These are phyloP conservation scores for Botrytis galanthina DNA, from an alignment of 2,329 filamentous ascomycete species.

Conservation along the genomic window DNA sequence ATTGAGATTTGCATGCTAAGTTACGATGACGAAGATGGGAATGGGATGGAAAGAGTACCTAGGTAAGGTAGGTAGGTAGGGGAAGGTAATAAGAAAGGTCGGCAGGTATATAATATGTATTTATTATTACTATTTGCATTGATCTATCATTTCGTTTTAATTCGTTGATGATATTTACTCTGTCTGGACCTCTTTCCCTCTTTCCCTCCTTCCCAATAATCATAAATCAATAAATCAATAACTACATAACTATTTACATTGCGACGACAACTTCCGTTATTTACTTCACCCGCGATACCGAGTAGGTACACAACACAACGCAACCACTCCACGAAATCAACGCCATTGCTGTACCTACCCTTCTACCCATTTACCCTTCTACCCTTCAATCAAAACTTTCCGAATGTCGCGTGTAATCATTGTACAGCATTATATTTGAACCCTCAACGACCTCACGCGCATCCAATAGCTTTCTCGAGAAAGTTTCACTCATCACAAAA, in stretches of 20 bases:
- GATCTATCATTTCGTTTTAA: not conserved
- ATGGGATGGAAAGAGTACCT: not conserved
- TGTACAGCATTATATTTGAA: not conserved
- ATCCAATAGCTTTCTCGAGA: not conserved
- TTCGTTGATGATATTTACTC: not conserved
- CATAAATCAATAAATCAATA: not conserved
- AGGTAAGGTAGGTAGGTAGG: too few species aligned
- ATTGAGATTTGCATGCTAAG: slow-evolving; percentile 1
- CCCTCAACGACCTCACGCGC: slow-evolving; percentile 2
- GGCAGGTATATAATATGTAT: not conserved
- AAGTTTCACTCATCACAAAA: slow-evolving; percentile 1
- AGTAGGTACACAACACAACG: not conserved
- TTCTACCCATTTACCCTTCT: not conserved
- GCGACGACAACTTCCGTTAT: slow-evolving; percentile 1
- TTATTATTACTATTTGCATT: too few species aligned
- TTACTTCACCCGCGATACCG: not conserved
- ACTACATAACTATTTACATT: too few species aligned
- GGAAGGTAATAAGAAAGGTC: not conserved
- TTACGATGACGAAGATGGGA: slow-evolving; percentile 3
- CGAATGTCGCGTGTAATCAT: slow-evolving; percentile 14
- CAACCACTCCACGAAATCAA: not conserved
- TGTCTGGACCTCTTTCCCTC: not conserved
- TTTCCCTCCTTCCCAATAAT: not conserved
- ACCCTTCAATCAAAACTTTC: not conserved
- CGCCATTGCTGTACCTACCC: not conserved